Base-by-base conservation (phyloP, 2,329 filamentous ascomycete genomes). In the Neofusicoccum cordaticola region DNA sequence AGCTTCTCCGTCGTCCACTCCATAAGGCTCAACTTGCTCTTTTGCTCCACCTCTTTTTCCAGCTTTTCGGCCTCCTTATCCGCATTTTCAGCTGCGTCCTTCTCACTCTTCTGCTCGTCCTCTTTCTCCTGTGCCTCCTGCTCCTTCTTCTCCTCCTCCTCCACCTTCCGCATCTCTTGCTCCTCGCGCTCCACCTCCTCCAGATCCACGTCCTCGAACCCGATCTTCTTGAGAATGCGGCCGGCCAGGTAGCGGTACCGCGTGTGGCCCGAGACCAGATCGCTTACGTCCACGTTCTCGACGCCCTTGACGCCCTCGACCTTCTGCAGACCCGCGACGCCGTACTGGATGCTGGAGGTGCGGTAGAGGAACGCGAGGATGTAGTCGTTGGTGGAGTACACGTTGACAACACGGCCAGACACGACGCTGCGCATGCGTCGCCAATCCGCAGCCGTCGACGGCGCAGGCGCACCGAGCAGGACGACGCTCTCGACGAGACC, bases 331-430 rank as follows among this genome's bases (percentile, higher is more conserved):
- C 93, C 94, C 0, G 93, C 93, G 47, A 97, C 86, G 2, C 93
- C 93, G 50, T 91, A 84, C 68, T 95, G 90, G 34, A 96, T 85
- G 65, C 89, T 93, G 42, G 90, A 92, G 3, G 92, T 89, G 50
- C 93, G 88, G 75, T 97, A 97, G 19, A 97, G 81, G 74, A 97
- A 94, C 0, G 87, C 93, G 1, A 97, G 86, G 35, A 97, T 87
- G 72, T 92, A 91, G 77, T 97, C 93, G 66, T 95, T 93, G 60
- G 89, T 87, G 1, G 91, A 94, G 77, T 90, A 97, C 9, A 94
- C 92, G 70, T 97, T 97, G 70, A 96, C 90, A 6, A 97, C 83
- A 64, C 90, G 86, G 2, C 93, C 93, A 1, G 89, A 87, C 0
- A 96, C 92, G 0, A 94, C 91, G 50, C 86, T 87, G 39, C 92